phyloP scores from a whole-genome alignment of 2,329 filamentous ascomycete genomes.

The Rutstroemia sp. region DNA sequence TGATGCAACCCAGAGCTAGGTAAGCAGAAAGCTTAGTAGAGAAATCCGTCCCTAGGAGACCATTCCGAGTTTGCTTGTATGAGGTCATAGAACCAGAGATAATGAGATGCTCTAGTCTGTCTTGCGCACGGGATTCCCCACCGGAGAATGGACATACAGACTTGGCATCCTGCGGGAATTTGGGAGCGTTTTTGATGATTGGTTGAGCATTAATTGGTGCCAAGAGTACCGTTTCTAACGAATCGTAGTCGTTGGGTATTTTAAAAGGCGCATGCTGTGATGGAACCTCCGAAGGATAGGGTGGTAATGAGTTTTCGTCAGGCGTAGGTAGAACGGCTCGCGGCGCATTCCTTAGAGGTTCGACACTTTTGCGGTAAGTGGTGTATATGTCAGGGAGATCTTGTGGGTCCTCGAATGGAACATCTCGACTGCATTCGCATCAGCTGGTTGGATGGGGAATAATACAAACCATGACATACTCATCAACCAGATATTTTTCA shows the following conservation, averaged over 20 bases:
- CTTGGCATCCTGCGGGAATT: constrained; percentile 42
- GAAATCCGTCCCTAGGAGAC: constrained; percentile 61
- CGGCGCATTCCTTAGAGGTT: constrained; percentile 61
- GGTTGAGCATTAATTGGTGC: constrained; percentile 46
- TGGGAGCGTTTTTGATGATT: constrained; percentile 43
- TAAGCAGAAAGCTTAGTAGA: constrained; percentile 72
- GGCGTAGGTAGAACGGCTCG: constrained; percentile 49
- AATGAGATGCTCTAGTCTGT: constrained; percentile 54
- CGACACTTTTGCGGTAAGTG: constrained; percentile 63
- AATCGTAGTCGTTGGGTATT: constrained; percentile 49
- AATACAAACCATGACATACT: constrained; percentile 46
- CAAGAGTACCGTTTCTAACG: constrained; percentile 46
- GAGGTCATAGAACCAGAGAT: constrained; percentile 49
- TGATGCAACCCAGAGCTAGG: constrained; percentile 64
- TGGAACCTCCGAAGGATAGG: constrained; percentile 48
- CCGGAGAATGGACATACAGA: constrained; percentile 62
- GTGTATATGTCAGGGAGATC: constrained; percentile 72
- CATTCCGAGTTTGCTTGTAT: constrained; percentile 68
- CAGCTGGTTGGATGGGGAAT: not conserved
- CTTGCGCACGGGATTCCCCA: constrained; percentile 53
- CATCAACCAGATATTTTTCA: constrained; percentile 73
- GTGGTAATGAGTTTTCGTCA: constrained; percentile 43
- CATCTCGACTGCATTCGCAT: constrained; percentile 48
- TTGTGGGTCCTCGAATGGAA: constrained; percentile 47
- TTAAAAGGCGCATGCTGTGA: constrained; percentile 54